Base-by-base conservation (phyloP, 1,284 basidiomycete genomes). In the Puccinia triticina region DNA sequence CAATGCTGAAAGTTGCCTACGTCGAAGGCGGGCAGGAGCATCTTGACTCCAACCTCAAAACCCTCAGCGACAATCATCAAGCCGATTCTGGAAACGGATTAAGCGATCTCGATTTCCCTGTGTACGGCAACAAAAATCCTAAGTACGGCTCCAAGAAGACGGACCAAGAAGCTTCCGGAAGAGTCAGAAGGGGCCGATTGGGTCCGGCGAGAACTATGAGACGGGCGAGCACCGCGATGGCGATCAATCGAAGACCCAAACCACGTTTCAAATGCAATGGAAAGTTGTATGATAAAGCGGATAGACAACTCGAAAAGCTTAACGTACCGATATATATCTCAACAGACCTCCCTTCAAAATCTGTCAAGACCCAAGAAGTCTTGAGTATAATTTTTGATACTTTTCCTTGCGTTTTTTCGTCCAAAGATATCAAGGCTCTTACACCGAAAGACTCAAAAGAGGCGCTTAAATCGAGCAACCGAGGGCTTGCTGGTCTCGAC, bases 401-500 rank as follows among this genome's bases (percentile, higher is more conserved):
- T 4, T 93, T 94, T 85, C 92, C 92, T 2, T 94, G 93, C 85
- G 87, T 89, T n/a, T 92, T 92, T 85, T 89, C 90, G 83, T 88
- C 93, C 1, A 86, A 87, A 18, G 91, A 93, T 85, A 92, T 93
- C 83, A 67, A 67, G 16, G n/a, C 80, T 0, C 32, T 83, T 29
- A 66, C 37, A 1, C 50, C 83, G 29, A 55, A 46, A 37, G n/a
- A 37, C 16, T 40, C n/a, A 14, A 32, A 21, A 53, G 32, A 2
- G 29, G 18, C 2, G 8, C 43, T 16, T 43, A 67, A 43, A 43
- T 21, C 34, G 1, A 43, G 10, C 21, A 40, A 40, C 3, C 64
- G 37, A 23, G 64, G 34, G 16, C 69, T 18, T 8, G 2, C 23
- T 21, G n/a, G 43, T 32, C 74, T 34, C 37, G 21, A 61, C 26